Evolutionary conservation across 129 eudicot species (phyloP).

Genomic region (Flaveria linearis): DNA sequence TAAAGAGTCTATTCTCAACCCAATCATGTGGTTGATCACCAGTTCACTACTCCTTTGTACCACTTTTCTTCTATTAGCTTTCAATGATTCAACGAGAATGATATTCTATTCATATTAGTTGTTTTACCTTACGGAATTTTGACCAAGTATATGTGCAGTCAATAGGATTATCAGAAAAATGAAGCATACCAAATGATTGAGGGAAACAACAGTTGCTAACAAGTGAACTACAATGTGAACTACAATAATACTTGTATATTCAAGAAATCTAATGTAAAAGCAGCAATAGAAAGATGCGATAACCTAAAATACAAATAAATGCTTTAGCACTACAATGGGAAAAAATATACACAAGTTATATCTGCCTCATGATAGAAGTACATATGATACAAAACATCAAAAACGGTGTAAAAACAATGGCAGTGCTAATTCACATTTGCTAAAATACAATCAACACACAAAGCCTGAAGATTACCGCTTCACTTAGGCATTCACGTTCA

Average conservation of each 20-base stretch:
- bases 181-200: constrained; percentile 3
- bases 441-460: constrained; percentile 44
- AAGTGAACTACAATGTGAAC: constrained; percentile 6
- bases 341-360: constrained; percentile 62
- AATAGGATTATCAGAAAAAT: not conserved
- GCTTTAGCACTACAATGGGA: constrained; percentile 15
- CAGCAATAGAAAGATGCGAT: constrained; percentile 8
- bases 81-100: not conserved
- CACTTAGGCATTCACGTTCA: constrained; percentile 22
- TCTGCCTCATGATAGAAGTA: constrained; percentile 62
- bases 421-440: constrained; percentile 53
- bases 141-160: not conserved
- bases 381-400: constrained; percentile 60
- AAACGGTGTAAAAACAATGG: constrained; percentile 53
- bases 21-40: not conserved
- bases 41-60: not conserved
- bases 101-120: constrained; percentile 4
- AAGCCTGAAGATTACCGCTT: constrained; percentile 59
- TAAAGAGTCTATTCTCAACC: not conserved
- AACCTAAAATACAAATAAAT: constrained; percentile 10
- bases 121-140: not conserved
- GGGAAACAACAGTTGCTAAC: not conserved
- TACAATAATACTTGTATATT: not conserved
- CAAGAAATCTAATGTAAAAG: constrained; percentile 6
- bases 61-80: not conserved